Evolutionary conservation across 345 rosid genomes (phyloP), one percentile per base, ranked within the genome.

Genomic region (Eucalyptus decipiens): DNA sequence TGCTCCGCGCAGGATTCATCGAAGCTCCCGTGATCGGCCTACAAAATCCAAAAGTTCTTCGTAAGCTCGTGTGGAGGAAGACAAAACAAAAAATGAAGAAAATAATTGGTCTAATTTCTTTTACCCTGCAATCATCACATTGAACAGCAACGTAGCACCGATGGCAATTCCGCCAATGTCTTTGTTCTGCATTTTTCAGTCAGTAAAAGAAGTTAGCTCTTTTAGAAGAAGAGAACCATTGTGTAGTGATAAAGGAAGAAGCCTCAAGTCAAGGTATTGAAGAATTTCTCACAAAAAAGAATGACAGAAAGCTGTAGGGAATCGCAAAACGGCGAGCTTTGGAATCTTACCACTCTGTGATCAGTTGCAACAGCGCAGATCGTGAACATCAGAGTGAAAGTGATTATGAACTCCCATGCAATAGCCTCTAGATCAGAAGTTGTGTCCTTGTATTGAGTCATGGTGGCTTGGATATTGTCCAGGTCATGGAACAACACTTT

Each of bases 1-100:
- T 24, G 86, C 95, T 95, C 88, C 95, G 93, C 4, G 91, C 95
- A 9, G 95, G 95, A 87, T 95, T 94, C 95, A 94, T 93, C 4
- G 95, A 95, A 86, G 96, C 95, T 52, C 95, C 94, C 3, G 94
- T 95, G 34, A 93, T 93, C 23, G 95, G 94, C 89, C 94, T 93
- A 93, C 93, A 90, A 50, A 87, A 69, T 62, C 40, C 47, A 49
- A 47, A 40, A 43, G 23, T 42, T 56, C 56, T 28, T 83, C 2
- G 17, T 76, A 3, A 76, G 47, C 30, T 23, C 15, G 15, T 34
- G 16, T 15, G 28, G 28, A 52, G 26, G 26, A 52, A 49, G 56
- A 72, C 40, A 8, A 49, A 40, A 49, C 54, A 30, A 47, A n/a
- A 87, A 6, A 87, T 45, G 49, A 26, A n/a, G 43, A 50, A 0